Percentiles rank a stretch among this genome's conserved stretches.
These are phyloP conservation scores for Hirsutella rhossiliensis DNA, from an alignment of 2,329 filamentous ascomycete species.

Conservation along the genomic window DNA sequence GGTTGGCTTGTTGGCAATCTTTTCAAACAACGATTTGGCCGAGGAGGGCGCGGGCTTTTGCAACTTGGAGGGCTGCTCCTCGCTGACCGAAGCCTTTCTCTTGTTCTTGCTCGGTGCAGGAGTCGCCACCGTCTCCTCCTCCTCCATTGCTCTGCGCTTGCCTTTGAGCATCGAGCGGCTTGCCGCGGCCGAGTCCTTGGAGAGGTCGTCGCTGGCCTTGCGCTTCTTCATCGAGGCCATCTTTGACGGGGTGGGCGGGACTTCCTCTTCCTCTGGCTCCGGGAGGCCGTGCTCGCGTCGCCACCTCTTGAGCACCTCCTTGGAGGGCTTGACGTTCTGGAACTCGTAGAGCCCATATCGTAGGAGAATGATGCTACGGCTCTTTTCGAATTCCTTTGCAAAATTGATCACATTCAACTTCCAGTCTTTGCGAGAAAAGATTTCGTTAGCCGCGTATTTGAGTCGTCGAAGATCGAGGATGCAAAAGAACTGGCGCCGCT, in stretches of 20 bases:
- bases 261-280: conserved; percentile 32
- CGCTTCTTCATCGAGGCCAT: conserved; percentile 34
- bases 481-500: conserved; percentile 50
- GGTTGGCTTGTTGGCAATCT: conserved; percentile 39
- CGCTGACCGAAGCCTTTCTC: conserved; percentile 34
- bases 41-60: conserved; percentile 39
- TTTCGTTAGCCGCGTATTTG: conserved; percentile 49
- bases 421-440: conserved; percentile 49
- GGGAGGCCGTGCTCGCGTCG: conserved; percentile 42
- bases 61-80: conserved; percentile 37
- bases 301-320: conserved; percentile 46
- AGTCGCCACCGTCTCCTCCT: conserved; percentile 18
- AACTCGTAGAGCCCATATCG: conserved; percentile 52
- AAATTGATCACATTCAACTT: conserved; percentile 51
- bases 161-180: conserved; percentile 24
- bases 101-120: conserved; percentile 32
- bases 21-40: conserved; percentile 44
- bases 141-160: conserved; percentile 37
- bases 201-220: conserved; percentile 41
- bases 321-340: conserved; percentile 48
- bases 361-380: conserved; percentile 46
- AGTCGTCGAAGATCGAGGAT: conserved; percentile 49
- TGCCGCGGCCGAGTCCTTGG: conserved; percentile 22
- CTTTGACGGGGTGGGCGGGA: conserved; percentile 14
- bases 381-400: conserved; percentile 53